Evolutionary conservation across 2,329 filamentous ascomycete genomes (phyloP), one percentile per base, ranked within the genome.

Genomic region (Cercospora sp.): DNA sequence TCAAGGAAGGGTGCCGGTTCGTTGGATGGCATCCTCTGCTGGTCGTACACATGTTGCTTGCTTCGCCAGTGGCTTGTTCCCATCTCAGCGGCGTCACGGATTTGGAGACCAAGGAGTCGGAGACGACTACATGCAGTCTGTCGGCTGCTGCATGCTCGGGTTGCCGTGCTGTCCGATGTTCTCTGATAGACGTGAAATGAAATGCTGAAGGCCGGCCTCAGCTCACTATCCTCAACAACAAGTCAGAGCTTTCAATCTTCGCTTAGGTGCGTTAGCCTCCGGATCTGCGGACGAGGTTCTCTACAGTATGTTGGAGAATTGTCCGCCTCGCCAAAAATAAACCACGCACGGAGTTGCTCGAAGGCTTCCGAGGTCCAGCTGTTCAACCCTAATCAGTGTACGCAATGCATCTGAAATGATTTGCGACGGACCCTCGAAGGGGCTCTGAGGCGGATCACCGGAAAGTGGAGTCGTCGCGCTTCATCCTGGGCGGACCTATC

Each of bases 391-490:
- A 2, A 8, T 8, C 36, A 8, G 36, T n/a, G 36, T 60, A 33
- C 20, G 20, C 31, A 13, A 42, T 40, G 58, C 20, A 42, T 60
- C 33, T 40, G 13, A 4, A 40, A 16, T 42, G 18, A 40, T 40
- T 40, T 13, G 58, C 20, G 31, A 28, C 48, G 13, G 10, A 5
- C 30, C 7, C 55, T 36, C 18, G 9, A n/a, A 20, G 28, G 55
- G 16, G 26, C 18, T 40, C 55, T 26, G 3, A 53, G 30, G 55
- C 55, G 55, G 55, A 31, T 12, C 30, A 23, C 55, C 55, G 55
- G 55, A 59, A 33, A 33, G 55, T 59, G 55, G 55, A 59, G 55
- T 59, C 55, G 55, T 59, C 55, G 55, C 55, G 55, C 55, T 59
- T 59, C 55, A 59, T 59, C 31, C 31, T 59, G 5, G 23, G 3